These are phyloP conservation scores for Rhytidiadelphus loreus DNA, from an alignment of 225 moss, liverwort and hornwort species.

Conservation along the genomic window DNA sequence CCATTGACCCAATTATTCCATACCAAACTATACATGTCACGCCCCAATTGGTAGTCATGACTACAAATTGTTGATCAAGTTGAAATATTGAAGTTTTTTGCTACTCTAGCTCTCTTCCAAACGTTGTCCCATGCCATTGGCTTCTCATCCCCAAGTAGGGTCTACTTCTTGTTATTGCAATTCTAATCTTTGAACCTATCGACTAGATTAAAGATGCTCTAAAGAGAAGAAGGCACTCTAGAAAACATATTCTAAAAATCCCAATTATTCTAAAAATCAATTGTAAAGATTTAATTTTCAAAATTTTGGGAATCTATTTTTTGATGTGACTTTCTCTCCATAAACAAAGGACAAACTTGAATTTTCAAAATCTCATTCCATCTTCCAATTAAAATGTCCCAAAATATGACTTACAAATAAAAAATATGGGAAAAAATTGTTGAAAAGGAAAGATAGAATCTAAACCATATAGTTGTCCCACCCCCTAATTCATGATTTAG, in stretches of 20 bases:
- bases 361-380: too few species aligned
- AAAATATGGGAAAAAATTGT: neutral
- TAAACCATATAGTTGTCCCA: rapidly evolving
- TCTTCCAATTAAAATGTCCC: too few species aligned
- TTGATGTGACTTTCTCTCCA: too few species aligned
- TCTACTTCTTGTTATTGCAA: too few species aligned
- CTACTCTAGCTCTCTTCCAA: neutral
- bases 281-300: too few species aligned
- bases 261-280: too few species aligned
- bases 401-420: neutral
- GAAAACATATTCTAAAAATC: neutral
- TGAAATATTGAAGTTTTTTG: neutral
- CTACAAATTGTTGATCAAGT: neutral
- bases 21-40: rapidly evolving
- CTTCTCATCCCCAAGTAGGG: rapidly evolving
- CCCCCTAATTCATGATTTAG: neutral
- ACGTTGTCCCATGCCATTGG: rapidly evolving
- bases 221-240: neutral
- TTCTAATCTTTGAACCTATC: rapidly evolving
- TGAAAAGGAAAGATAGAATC: neutral
- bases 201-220: neutral
- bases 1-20: rapidly evolving
- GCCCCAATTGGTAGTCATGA: rapidly evolving
- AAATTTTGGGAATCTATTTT: too few species aligned
- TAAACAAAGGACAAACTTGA: too few species aligned